These are phyloP conservation scores for Candida quercuum DNA, from an alignment of 805 yeast genomes.

Conservation along the genomic window DNA sequence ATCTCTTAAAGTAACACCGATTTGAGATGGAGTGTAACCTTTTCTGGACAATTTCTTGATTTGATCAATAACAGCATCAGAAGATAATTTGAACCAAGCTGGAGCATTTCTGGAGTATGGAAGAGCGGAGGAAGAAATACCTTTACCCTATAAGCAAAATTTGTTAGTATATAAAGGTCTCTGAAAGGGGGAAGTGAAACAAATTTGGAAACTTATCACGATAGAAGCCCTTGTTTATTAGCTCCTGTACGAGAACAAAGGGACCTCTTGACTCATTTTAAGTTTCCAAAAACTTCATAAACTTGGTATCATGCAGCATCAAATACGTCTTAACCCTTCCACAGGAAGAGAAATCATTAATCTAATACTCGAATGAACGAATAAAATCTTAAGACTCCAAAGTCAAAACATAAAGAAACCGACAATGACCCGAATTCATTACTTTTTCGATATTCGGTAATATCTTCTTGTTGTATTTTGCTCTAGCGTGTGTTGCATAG, in stretches of 20 bases:
- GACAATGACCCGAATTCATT: constrained; percentile 23
- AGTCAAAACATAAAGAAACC: constrained; percentile 12
- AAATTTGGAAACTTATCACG: too few relatives aligned
- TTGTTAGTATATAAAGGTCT: constrained; percentile 37
- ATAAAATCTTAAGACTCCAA: neutral
- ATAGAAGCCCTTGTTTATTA: too few relatives aligned
- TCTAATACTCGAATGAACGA: too few relatives aligned
- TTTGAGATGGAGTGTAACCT: constrained; percentile 99
- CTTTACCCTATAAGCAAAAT: constrained; percentile 84
- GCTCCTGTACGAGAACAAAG: too few relatives aligned
- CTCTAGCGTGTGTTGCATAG: too few relatives aligned
- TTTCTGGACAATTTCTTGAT: constrained; percentile 99
- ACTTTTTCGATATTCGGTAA: constrained; percentile 12
- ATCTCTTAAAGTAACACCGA: constrained; percentile 99
- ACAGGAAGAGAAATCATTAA: too few relatives aligned
- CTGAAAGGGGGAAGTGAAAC: constrained; percentile 4
- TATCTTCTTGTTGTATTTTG: neutral
- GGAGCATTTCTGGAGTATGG: constrained; percentile 99
- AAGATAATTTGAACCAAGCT: constrained; percentile 97
- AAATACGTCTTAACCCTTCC: neutral
- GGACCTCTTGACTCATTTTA: neutral
- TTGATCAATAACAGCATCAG: constrained; percentile 96
- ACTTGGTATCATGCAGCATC: constrained; percentile 48
- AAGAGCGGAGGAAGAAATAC: constrained; percentile 97
- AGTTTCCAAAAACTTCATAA: constrained; percentile 24